phyloP scores from a whole-genome alignment of 768 basidiomycete genomes.

The Cubamyces sp. region DNA sequence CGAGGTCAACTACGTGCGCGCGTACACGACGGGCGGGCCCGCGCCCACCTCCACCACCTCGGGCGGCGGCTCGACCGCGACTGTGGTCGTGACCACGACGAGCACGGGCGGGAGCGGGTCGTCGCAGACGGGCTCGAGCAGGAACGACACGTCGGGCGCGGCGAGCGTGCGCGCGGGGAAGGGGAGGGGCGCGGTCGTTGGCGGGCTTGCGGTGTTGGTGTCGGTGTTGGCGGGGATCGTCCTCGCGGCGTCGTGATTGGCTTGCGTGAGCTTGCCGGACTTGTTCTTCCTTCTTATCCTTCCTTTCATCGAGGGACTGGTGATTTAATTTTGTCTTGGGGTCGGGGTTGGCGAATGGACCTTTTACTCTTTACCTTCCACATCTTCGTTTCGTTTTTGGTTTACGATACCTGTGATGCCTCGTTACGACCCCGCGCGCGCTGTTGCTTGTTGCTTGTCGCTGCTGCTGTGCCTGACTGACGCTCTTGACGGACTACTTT shows the following conservation, averaged over 20 bases:
- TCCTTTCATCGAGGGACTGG: background rate
- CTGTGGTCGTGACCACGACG: conserved; percentile 1
- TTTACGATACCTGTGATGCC: too few relatives aligned
- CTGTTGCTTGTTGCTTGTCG: too few relatives aligned
- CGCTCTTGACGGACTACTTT: too few relatives aligned
- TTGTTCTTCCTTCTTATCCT: background rate
- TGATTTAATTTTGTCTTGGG: background rate
- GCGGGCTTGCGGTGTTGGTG: background rate
- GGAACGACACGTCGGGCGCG: conserved; percentile 1
- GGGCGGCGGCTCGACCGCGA: conserved; percentile 1
- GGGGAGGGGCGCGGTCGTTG: background rate
- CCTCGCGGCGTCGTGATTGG: conserved; percentile 3
- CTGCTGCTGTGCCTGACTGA: too few relatives aligned
- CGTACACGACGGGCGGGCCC: conserved; percentile 48
- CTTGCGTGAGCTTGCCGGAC: background rate
- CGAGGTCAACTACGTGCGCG: conserved; percentile 67
- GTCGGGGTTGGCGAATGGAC: background rate
- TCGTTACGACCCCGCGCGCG: too few relatives aligned
- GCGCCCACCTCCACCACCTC: conserved; percentile 23
- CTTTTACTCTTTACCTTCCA: background rate
- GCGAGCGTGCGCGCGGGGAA: background rate
- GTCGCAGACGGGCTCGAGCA: background rate
- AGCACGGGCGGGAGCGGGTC: background rate
- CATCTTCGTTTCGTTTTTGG: too few relatives aligned
- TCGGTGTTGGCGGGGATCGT: background rate